Evolutionary conservation across 495 filamentous ascomycete genomes (phyloP), one percentile per base, ranked within the genome.

Genomic region (Melanomma pulvis-pyrius): DNA sequence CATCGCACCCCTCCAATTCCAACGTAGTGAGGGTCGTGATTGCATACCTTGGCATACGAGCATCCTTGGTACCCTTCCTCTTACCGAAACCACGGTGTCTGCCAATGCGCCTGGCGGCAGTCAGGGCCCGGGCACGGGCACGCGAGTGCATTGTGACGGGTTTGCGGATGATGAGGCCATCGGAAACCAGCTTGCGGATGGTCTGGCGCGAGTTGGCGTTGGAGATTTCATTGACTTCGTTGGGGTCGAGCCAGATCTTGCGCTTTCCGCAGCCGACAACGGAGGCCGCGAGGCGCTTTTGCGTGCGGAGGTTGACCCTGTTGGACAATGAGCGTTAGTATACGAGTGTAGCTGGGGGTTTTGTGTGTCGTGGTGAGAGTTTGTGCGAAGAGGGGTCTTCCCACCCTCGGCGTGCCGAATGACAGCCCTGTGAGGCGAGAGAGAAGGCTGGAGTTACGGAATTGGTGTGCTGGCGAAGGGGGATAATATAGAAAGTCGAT

Each of bases 191-290:
- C 88, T 99, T 99, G 84, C 96, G 96, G 90, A 99, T 90, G 74
- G 93, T 97, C 85, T 98, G 93, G 78, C 94, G 96, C 74, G 93
- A 97, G 90, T 98, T 98, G 89, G 94, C 94, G 85, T 98, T 99
- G 83, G 90, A 92, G 86, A 99, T 98, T 82, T 99, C 94, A 87
- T 83, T 93, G 81, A 93, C 88, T 86, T 99, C 94, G 82, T 96
- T 98, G 81, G 94, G 94, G 84, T 99, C 94, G 79, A 99, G 92
- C 94, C 94, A 99, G 85, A 99, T 94, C 90, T 98, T 98, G 87
- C 93, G 90, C 89, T 98, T 90, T 81, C 94, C 94, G 86, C 91
- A 94, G 84, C 92, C 92, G 79, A 93, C 89, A 77, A 98, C 94
- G 81, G 93, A 91, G 78, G 94, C 92, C 78, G 94, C 96, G 76